Conservation (phyloP, 371 early-diverging fungal genomes). For the Sporodiniella umbellata region DNA sequence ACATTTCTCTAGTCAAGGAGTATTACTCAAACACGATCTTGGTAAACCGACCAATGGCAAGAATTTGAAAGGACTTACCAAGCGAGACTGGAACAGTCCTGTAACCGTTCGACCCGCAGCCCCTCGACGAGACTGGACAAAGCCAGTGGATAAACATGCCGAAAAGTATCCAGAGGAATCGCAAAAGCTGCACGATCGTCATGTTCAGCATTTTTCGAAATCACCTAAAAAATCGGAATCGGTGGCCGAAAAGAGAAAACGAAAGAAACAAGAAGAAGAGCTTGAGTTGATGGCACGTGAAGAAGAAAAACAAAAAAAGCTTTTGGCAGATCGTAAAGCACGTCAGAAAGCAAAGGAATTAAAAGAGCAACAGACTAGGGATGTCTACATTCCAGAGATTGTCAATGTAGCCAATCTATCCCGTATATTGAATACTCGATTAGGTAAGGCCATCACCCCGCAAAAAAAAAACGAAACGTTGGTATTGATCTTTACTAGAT, state of each 20-base stretch:
- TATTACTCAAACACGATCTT: conserved; percentile 3
- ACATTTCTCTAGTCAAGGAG: not conserved
- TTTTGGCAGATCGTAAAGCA: conserved; percentile 18
- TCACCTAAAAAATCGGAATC: conserved; percentile 14
- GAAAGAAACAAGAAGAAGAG: conserved; percentile 37
- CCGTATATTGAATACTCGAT: conserved; percentile 70
- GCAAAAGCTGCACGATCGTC: conserved; percentile 22
- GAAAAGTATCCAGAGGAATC: conserved; percentile 30
- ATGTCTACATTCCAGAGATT: conserved; percentile 80
- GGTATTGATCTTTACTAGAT: conserved; percentile 28
- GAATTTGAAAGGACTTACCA: not conserved
- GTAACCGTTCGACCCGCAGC: too few species aligned
- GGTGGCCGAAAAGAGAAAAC: conserved; percentile 25
- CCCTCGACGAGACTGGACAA: conserved; percentile 31
- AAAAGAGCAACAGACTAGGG: conserved; percentile 33
- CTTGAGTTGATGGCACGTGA: conserved; percentile 17
- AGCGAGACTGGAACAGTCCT: too few species aligned
- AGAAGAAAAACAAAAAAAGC: conserved; percentile 23
- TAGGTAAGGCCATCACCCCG: conserved; percentile 33
- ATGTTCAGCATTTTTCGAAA: conserved; percentile 22
- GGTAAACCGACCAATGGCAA: conserved; percentile 3
- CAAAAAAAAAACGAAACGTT: not conserved
- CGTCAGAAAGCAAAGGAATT: conserved; percentile 28
- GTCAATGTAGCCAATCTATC: conserved; percentile 83
- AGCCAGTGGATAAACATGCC: conserved; percentile 27